Percentiles rank a stretch among this genome's conserved stretches.
These are phyloP conservation scores for Lasiodiplodia citricola DNA, from an alignment of 2,329 filamentous ascomycete species.

Conservation along the genomic window DNA sequence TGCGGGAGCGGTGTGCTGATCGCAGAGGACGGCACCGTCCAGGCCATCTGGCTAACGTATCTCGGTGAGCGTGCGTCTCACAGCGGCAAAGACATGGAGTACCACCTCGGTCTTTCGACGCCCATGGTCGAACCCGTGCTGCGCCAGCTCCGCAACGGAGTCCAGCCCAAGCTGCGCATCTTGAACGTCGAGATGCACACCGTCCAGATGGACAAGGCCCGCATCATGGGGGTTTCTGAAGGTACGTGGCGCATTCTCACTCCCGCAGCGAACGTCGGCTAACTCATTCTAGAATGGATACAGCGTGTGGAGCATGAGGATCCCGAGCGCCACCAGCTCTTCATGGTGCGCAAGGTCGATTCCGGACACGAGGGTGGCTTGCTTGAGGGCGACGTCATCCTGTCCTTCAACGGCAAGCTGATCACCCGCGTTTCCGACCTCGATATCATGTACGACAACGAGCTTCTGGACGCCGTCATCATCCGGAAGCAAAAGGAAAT, in stretches of 20 bases:
- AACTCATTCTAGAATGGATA: conserved; percentile 72
- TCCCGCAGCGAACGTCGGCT: not conserved
- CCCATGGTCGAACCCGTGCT: conserved; percentile 89
- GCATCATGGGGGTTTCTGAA: conserved; percentile 95
- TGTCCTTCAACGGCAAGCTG: conserved; percentile 88
- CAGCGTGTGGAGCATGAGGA: conserved; percentile 86
- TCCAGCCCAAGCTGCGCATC: conserved; percentile 82
- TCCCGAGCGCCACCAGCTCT: conserved; percentile 90
- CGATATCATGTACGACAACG: conserved; percentile 94
- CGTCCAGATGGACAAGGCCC: conserved; percentile 94
- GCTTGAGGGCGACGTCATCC: conserved; percentile 87
- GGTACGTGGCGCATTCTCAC: conserved; percentile 25
- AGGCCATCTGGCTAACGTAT: conserved; percentile 96
- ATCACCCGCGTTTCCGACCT: conserved; percentile 93
- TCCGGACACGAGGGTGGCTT: conserved; percentile 69
- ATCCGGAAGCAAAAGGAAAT: conserved; percentile 85
- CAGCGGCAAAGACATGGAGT: conserved; percentile 89
- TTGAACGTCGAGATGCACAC: conserved; percentile 93
- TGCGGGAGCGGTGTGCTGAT: conserved; percentile 94
- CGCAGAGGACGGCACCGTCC: conserved; percentile 86
- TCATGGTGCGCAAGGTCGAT: conserved; percentile 94
- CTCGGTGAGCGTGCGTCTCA: conserved; percentile 83
- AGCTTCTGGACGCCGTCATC: conserved; percentile 80
- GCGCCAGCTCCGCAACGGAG: conserved; percentile 79
- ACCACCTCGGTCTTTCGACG: conserved; percentile 90